These are phyloP conservation scores for Mediolabrus comicus DNA, from an alignment of 108 stramenopile genomes.

Conservation along the genomic window DNA sequence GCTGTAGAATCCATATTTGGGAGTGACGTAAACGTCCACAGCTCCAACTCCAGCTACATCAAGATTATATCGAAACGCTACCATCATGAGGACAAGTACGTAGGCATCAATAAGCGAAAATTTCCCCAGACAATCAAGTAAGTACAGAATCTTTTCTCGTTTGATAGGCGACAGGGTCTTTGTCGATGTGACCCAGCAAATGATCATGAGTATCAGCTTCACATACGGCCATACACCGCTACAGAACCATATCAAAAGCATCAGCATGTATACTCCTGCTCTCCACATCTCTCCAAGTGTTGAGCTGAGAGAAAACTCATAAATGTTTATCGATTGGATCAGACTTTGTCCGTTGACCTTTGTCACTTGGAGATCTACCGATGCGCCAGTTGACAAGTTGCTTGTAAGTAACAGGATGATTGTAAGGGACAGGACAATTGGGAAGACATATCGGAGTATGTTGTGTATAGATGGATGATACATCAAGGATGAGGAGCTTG, in stretches of 20 bases:
- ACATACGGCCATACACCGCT: conserved; percentile 93
- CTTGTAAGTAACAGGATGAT: conserved; percentile 48
- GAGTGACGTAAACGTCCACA: conserved; percentile 72
- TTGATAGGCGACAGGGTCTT: conserved; percentile 35
- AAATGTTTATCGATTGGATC: conserved; percentile 57
- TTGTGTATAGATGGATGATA: conserved; percentile 39
- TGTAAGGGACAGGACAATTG: conserved; percentile 18
- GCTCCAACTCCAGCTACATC: conserved; percentile 47
- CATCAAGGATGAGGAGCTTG: conserved; percentile 47
- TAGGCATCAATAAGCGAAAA: conserved; percentile 92
- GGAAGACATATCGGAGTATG: conserved; percentile 25
- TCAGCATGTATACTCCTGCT: conserved; percentile 85
- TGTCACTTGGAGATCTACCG: conserved; percentile 61
- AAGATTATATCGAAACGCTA: conserved; percentile 87
- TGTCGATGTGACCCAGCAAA: conserved; percentile 64
- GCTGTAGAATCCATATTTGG: conserved; percentile 81
- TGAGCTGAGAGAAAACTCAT: conserved; percentile 73
- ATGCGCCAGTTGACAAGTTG: conserved; percentile 77
- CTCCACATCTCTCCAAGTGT: conserved; percentile 80
- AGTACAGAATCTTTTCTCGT: conserved; percentile 74
- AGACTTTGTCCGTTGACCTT: conserved; percentile 23
- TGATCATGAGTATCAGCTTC: conserved; percentile 78
- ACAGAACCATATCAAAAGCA: conserved; percentile 81
- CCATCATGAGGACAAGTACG: conserved; percentile 88
- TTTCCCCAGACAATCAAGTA: conserved; percentile 85